Base-by-base conservation (phyloP, 495 filamentous ascomycete genomes). In the Hypomontagnella submonticulosa region DNA sequence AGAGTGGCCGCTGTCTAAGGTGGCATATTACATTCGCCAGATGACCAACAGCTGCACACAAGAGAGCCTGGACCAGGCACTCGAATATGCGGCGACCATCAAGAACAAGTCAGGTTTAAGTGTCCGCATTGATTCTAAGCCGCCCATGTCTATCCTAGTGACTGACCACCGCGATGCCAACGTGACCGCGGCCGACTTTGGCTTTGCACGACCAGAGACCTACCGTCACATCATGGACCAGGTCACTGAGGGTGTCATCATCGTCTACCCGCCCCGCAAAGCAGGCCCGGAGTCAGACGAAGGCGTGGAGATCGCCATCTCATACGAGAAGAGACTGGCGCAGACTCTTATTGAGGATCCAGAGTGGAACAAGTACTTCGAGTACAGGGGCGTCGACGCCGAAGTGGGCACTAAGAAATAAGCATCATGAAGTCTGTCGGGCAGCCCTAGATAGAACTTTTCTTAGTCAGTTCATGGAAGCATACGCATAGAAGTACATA, bases 291-390 rank as follows among this genome's bases (percentile, higher is more conserved):
- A 42, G 30, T 15, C 19, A 33, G 74, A 81, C 43, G 77, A 83
- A 33, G 80, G 80, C 0, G 64, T 55, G 9, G 79, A 80, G 61
- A 71, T 83, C 53, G 56, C 69, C n/a, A 69, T 83, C 41, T 32
- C 65, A 0, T 74, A 76, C 41, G 80, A 82, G 65, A 77, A 65
- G 50, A 61, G 66, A 7, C 44, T 76, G 19, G 68, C 68, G 10
- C 47, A 76, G 8, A 51, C 13, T 0, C 49, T 83, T 15, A 61
- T 82, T 13, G 62, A 71, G 3, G 79, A 83, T 61, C 48, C 65
- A 0, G 77, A 77, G 50, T 75, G 71, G 74, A 71, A 53, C 11
- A 51, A 51, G 48, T 81, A 70, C 46, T 80, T 81, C 53, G 79
- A 81, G 57, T 83, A 73, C 57, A 67, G 76, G 42, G 78, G 78